A percentile compares a stretch with the other conserved stretches of the same genome.
phyloP scores from a whole-genome alignment of 148 eudicot genomes.

The Euryodendron excelsum region DNA sequence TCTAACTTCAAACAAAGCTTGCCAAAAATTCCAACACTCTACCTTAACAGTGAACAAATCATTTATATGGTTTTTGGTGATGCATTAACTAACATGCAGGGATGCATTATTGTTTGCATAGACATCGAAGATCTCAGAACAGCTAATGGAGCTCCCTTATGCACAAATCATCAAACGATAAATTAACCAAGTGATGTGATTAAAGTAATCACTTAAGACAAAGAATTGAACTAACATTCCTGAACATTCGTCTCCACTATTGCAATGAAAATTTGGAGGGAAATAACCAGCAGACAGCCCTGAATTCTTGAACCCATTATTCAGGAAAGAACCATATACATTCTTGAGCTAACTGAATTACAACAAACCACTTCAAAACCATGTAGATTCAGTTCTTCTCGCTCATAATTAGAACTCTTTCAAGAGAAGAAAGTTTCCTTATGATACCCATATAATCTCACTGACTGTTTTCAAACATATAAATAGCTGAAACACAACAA shows the following conservation, averaged over 20 bases:
- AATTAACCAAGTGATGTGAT: too few species aligned
- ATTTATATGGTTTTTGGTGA: too few species aligned
- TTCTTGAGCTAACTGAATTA: neutral
- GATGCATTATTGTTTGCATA: neutral
- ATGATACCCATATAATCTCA: too few species aligned
- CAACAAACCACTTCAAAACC: neutral
- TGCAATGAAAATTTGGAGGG: slow-evolving; percentile 21
- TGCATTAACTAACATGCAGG: neutral
- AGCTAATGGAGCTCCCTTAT: neutral
- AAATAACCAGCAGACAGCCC: slow-evolving; percentile 30
- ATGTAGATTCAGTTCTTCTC: neutral
- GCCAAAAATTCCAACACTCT: too few species aligned
- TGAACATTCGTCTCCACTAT: slow-evolving; percentile 30
- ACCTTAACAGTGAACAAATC: neutral
- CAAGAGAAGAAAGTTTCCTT: neutral
- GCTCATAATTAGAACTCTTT: neutral
- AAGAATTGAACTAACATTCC: slow-evolving; percentile 49
- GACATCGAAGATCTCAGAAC: neutral
- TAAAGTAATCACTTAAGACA: too few species aligned
- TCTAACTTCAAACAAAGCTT: too few species aligned
- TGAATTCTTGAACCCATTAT: slow-evolving; percentile 28
- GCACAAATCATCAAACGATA: neutral
- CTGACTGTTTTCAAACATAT: too few species aligned
- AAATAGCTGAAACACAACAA: too few species aligned
- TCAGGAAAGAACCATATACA: neutral